Percentiles rank a stretch among this genome's conserved stretches.
phyloP scores from a whole-genome alignment of 2,329 filamentous ascomycete species.

The Cladorrhinum sp. region DNA sequence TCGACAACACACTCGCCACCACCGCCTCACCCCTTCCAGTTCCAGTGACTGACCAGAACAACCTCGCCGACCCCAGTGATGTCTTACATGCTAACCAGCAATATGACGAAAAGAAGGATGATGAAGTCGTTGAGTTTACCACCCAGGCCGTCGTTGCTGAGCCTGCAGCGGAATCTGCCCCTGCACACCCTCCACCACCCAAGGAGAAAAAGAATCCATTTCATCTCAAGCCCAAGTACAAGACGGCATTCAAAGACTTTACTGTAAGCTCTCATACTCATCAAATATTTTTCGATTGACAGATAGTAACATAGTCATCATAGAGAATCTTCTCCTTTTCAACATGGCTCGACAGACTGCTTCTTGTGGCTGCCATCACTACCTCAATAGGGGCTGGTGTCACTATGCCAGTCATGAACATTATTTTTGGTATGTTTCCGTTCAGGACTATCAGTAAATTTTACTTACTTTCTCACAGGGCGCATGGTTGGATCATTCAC shows the following conservation, averaged over 20 bases:
- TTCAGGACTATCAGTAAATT: slow-evolving; percentile 34
- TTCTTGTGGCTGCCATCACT: slow-evolving; percentile 45
- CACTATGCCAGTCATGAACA: slow-evolving; percentile 59
- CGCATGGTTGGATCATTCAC: slow-evolving; percentile 34
- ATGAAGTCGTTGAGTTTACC: neutral
- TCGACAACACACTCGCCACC: neutral
- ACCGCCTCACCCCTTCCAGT: neutral
- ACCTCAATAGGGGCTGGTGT: slow-evolving; percentile 53
- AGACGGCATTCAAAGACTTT: slow-evolving; percentile 27
- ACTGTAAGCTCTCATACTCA: slow-evolving; percentile 15
- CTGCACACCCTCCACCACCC: slow-evolving; percentile 2
- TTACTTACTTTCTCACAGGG: slow-evolving; percentile 23
- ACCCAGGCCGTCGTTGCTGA: neutral
- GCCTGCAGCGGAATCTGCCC: neutral
- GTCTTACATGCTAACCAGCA: neutral
- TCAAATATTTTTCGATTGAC: neutral
- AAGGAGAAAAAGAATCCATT: slow-evolving; percentile 16
- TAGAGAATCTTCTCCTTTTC: slow-evolving; percentile 52
- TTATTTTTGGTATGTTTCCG: slow-evolving; percentile 50
- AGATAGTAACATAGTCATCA: neutral
- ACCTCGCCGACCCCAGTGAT: neutral
- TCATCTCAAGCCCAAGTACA: slow-evolving; percentile 23
- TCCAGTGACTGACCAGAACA: neutral
- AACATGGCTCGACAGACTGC: slow-evolving; percentile 48
- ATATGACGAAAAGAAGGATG: neutral